Percentiles rank a stretch among this genome's conserved stretches.
These are phyloP conservation scores for Candida pseudoviswanathii DNA, from an alignment of 1,139 yeast species.

Conservation along the genomic window DNA sequence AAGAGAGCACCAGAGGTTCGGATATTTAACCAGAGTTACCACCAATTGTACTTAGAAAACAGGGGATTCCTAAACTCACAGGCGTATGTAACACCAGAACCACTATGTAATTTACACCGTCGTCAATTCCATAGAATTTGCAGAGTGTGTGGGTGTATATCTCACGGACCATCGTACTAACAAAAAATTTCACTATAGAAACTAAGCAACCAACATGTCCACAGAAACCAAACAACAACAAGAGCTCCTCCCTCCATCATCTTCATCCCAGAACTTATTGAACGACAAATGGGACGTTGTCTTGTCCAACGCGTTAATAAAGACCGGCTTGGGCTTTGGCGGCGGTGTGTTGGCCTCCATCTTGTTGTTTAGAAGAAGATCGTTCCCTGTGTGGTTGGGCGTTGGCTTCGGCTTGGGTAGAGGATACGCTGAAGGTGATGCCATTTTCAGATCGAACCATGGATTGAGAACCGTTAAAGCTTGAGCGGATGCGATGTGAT, in stretches of 20 bases:
- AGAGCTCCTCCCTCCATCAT: constrained; percentile 28
- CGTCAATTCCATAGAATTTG: neutral
- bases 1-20: constrained; percentile 1
- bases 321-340: constrained; percentile 97
- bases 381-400: constrained; percentile 97
- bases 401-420: constrained; percentile 96
- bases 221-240: constrained; percentile 25
- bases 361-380: constrained; percentile 85
- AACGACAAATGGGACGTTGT: constrained; percentile 97
- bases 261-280: constrained; percentile 69
- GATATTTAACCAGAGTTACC: neutral
- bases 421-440: constrained; percentile 97
- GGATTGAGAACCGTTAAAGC: constrained; percentile 76
- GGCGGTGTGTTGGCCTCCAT: constrained; percentile 96
- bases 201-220: constrained; percentile 16
- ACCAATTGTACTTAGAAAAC: neutral
- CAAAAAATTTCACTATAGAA: constrained; percentile 1
- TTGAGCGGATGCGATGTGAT: constrained; percentile 22
- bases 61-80: neutral
- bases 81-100: neutral
- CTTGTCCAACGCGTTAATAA: constrained; percentile 88
- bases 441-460: constrained; percentile 81
- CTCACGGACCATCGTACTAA: neutral
- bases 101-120: neutral
- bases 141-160: neutral